These are phyloP conservation scores for Sugiyamaella americana DNA, from an alignment of 805 yeast genomes.

Conservation along the genomic window DNA sequence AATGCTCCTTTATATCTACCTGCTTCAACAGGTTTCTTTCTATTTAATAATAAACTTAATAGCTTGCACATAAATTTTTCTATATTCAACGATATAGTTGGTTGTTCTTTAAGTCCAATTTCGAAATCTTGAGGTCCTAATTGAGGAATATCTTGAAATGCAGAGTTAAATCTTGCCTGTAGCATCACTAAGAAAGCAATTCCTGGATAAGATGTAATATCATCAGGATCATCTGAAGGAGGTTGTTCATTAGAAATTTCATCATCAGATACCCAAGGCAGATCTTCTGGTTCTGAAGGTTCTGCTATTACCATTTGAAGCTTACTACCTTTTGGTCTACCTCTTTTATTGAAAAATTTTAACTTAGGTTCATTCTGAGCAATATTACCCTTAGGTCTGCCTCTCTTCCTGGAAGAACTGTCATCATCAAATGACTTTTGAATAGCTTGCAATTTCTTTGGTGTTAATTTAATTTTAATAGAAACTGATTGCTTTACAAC, in stretches of 20 bases:
- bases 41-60: conserved; percentile 33
- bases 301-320: conserved; percentile 13
- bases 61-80: conserved; percentile 31
- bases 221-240: conserved; percentile 13
- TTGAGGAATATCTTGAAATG: conserved; percentile 31
- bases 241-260: conserved; percentile 25
- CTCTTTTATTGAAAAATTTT: background rate
- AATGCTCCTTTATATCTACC: conserved; percentile 34
- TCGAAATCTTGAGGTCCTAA: conserved; percentile 39
- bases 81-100: conserved; percentile 24
- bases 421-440: background rate
- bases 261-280: conserved; percentile 23
- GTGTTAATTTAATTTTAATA: background rate
- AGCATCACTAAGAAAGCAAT: conserved; percentile 31
- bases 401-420: background rate
- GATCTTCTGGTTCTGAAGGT: conserved; percentile 28
- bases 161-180: conserved; percentile 22
- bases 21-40: conserved; percentile 36
- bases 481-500: background rate
- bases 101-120: conserved; percentile 24
- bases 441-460: background rate
- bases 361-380: background rate
- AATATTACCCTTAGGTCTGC: background rate
- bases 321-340: conserved; percentile 9
- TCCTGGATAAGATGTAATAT: conserved; percentile 20